Evolutionary conservation across 768 basidiomycete species (phyloP), one percentile per base, ranked within the genome.

Genomic region (Tubosaeta sp.): DNA sequence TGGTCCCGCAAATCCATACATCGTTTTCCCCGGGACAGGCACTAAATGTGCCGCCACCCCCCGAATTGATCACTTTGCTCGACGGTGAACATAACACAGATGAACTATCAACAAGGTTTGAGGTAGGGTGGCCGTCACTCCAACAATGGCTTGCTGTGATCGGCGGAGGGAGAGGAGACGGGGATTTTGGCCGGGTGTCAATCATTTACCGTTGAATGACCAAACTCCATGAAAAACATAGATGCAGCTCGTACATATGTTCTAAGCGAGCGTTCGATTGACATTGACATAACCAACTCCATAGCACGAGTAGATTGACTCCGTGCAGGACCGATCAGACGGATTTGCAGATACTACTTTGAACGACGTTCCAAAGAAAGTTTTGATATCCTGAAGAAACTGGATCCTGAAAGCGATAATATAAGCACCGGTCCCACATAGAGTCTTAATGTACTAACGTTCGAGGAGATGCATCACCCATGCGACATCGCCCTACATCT

Each of bases 41-140:
- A 17, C 29, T 52, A 12, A 57, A 56, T 41, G 43, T 53, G 25
- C 53, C 65, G 3, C 67, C 64, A 59, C 89, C 89, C 8, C 71
- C 74, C 5, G 81, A 82, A 12, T 59, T 94, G 25, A 60, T 77
- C 26, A 56, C 74, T 3, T 66, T 91, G 53, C 74, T 98, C 12
- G 86, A 98, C 62, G 97, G 95, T 9, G 88, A 85, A 51, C 94
- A 93, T 66, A 88, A 94, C 67, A 86, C 91, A 2, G 95, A 98
- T 64, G 95, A 97, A 71, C 71, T 98, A 41, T 86, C 88, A 43
- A 83, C 88, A 25, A 78, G 67, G 55, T 95, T 95, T 60, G 84
- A 90, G 57, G 83, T 85, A 31, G 85, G 88, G 0, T 95, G 92
- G 94, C 83, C 83, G 11, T 71, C 85, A 44, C 72, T 98, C 48